These are phyloP conservation scores for Megacollybia marginata DNA, from an alignment of 768 basidiomycete species.

Conservation along the genomic window DNA sequence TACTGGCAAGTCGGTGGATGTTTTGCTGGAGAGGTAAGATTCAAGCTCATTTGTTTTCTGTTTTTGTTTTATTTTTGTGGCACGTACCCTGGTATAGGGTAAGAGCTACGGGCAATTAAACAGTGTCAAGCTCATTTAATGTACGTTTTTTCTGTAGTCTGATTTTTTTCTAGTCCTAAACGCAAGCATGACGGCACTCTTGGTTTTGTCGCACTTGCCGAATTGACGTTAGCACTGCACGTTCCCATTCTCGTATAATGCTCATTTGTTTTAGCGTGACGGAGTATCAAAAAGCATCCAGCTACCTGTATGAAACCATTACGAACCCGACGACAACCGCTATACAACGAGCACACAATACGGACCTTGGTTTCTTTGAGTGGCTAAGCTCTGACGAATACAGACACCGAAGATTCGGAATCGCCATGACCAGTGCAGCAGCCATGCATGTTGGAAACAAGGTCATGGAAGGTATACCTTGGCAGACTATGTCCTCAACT, in stretches of 20 bases:
- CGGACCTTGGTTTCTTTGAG: slow-evolving; percentile 16
- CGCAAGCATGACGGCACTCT: slow-evolving; percentile 13
- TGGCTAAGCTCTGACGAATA: slow-evolving; percentile 13
- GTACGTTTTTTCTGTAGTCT: background rate
- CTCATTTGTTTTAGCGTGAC: slow-evolving; percentile 16
- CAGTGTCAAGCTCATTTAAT: background rate
- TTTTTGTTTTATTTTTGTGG: no score
- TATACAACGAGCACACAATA: slow-evolving; percentile 17
- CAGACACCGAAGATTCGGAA: slow-evolving; percentile 18
- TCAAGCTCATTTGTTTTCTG: background rate
- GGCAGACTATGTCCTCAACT: background rate
- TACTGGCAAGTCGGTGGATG: slow-evolving; percentile 20
- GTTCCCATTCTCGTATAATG: background rate
- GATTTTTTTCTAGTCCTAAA: background rate
- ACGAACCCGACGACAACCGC: slow-evolving; percentile 18
- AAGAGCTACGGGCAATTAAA: no score
- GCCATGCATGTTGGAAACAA: slow-evolving; percentile 5
- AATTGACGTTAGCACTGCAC: slow-evolving; percentile 15
- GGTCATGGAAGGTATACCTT: background rate
- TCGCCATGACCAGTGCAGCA: slow-evolving; percentile 22
- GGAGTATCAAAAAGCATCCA: slow-evolving; percentile 21
- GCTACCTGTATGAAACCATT: slow-evolving; percentile 24
- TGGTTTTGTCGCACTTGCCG: slow-evolving; percentile 18
- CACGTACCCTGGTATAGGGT: no score
- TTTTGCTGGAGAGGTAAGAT: slow-evolving; percentile 20